These are phyloP conservation scores for Tolypocladium capitatum DNA, from an alignment of 2,329 filamentous ascomycete species.

Conservation along the genomic window DNA sequence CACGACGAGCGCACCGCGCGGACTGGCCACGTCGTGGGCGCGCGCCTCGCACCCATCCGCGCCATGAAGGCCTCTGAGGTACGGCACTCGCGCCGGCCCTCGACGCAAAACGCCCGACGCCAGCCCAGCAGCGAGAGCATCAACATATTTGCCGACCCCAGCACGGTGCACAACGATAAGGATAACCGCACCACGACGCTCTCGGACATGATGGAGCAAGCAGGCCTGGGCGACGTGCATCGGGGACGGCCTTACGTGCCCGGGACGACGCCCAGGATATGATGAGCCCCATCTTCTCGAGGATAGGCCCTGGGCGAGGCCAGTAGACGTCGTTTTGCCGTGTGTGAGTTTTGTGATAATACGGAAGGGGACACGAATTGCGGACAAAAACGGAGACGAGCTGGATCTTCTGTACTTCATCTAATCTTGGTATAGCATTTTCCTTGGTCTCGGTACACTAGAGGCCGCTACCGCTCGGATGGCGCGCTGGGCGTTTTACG, in stretches of 20 bases:
- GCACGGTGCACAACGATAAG: constrained; percentile 18
- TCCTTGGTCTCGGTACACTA: not conserved
- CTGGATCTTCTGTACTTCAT: not conserved
- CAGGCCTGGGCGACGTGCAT: constrained; percentile 27
- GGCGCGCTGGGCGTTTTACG: not conserved
- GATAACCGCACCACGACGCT: constrained; percentile 32
- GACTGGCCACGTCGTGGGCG: constrained; percentile 12
- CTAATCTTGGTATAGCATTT: not conserved
- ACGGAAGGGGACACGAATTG: not conserved
- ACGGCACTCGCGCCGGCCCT: constrained; percentile 9
- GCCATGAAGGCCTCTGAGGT: constrained; percentile 20
- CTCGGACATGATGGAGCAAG: constrained; percentile 38
- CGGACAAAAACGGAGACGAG: not conserved
- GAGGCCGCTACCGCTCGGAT: not conserved
- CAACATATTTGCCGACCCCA: constrained; percentile 37
- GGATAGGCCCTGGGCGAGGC: too few species aligned
- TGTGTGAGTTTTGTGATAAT: not conserved
- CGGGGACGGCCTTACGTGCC: constrained; percentile 30
- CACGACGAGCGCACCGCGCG: constrained; percentile 13
- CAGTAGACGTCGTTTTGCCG: not conserved
- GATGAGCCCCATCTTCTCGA: not conserved
- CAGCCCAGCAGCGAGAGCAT: constrained; percentile 36
- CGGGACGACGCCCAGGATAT: constrained; percentile 18
- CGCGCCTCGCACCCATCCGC: constrained; percentile 23
- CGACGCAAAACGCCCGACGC: constrained; percentile 22